phyloP scores from a whole-genome alignment of 768 basidiomycete species.

The Phanerochaete carnosa region DNA sequence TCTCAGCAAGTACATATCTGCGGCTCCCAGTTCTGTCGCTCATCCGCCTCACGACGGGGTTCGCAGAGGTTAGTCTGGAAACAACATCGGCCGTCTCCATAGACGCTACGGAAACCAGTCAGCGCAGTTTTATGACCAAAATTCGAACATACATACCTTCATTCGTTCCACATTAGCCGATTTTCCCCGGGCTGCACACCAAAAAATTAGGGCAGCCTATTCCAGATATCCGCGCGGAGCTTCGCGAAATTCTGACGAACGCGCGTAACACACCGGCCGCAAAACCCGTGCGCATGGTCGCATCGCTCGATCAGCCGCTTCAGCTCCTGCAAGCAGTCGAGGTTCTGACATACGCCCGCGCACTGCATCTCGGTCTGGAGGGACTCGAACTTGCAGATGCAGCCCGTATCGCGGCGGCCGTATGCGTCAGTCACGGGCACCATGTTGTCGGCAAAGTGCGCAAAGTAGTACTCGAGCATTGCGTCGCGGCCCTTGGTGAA shows the following conservation, averaged over 20 bases:
- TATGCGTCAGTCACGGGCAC: not conserved
- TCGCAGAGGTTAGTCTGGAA: too few relatives aligned
- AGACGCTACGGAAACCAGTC: too few relatives aligned
- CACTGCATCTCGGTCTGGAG: not conserved
- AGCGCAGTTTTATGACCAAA: too few relatives aligned
- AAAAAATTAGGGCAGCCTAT: not conserved
- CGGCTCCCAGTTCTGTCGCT: too few relatives aligned
- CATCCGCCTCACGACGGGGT: too few relatives aligned
- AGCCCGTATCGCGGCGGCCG: not conserved
- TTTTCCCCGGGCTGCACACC: not conserved
- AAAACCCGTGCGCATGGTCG: not conserved
- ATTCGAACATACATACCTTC: not conserved
- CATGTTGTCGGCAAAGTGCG: not conserved
- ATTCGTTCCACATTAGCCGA: not conserved
- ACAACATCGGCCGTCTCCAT: too few relatives aligned
- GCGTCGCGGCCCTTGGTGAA: slow-evolving; percentile 2
- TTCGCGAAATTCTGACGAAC: not conserved
- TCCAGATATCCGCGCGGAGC: not conserved
- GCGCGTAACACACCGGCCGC: not conserved
- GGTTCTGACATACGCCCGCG: not conserved
- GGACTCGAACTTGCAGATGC: not conserved
- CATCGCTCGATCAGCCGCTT: not conserved
- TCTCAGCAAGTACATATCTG: too few relatives aligned
- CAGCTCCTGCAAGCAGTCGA: not conserved
- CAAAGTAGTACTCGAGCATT: not conserved